Conservation (phyloP, 176 grass and related monocot genomes). For the Dactylis glomerata region DNA sequence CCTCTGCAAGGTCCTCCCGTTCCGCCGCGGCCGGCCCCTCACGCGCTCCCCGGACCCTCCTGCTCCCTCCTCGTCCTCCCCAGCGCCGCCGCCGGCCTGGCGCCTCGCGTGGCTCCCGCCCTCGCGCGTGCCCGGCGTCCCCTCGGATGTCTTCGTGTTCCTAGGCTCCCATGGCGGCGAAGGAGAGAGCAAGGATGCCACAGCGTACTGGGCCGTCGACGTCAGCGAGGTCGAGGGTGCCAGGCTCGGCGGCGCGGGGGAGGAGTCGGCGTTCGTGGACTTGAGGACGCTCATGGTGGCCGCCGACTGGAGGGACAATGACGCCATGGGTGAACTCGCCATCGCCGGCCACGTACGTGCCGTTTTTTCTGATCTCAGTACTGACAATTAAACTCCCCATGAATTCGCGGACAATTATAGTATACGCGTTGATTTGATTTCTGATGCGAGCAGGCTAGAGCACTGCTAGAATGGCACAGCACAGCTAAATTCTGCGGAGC, state of each 20-base stretch:
- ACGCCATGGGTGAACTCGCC: conserved; percentile 71
- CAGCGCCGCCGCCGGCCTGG: conserved; percentile 41
- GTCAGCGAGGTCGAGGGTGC: conserved; percentile 24
- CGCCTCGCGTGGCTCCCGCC: conserved; percentile 67
- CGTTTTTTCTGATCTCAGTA: no score
- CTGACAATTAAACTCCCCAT: no score
- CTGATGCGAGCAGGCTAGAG: conserved; percentile 52
- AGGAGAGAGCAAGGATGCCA: conserved; percentile 27
- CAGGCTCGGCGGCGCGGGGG: conserved; percentile 29
- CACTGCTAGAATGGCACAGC: conserved; percentile 83
- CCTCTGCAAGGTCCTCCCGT: conserved; percentile 57
- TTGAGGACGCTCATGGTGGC: conserved; percentile 91
- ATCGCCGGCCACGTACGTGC: conserved; percentile 69
- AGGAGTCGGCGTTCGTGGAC: conserved; percentile 69
- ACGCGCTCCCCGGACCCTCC: conserved; percentile 40
- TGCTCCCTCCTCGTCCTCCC: not conserved
- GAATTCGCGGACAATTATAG: no score
- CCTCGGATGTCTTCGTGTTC: conserved; percentile 60
- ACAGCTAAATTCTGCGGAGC: conserved; percentile 74
- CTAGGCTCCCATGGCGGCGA: conserved; percentile 48
- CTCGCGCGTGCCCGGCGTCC: conserved; percentile 31
- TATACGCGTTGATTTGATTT: not conserved
- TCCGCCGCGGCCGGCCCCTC: conserved; percentile 74
- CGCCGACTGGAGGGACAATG: conserved; percentile 69
- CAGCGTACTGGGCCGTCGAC: conserved; percentile 77